Percentiles rank a stretch among this genome's conserved stretches.
These are phyloP conservation scores for Euphrasia arctica DNA, from an alignment of 305 asterid species.

Conservation along the genomic window DNA sequence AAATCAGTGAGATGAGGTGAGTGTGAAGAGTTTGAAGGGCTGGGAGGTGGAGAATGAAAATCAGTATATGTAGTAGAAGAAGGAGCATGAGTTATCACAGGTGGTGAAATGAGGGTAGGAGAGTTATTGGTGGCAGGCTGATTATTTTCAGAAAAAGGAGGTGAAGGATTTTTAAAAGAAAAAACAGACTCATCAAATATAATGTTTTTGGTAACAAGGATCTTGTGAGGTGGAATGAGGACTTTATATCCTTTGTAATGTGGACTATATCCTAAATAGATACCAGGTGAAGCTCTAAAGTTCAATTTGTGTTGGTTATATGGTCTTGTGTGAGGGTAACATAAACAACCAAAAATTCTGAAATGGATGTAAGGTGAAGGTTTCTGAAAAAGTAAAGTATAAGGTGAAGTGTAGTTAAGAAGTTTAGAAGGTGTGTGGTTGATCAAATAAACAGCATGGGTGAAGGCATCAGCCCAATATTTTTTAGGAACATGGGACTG, in stretches of 20 bases:
- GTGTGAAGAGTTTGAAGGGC: too few species aligned
- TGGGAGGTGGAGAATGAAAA: too few species aligned
- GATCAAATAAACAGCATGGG: neutral
- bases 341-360: neutral
- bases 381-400: neutral
- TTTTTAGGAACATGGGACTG: too few species aligned
- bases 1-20: too few species aligned
- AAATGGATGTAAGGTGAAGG: neutral
- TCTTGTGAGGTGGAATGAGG: neutral
- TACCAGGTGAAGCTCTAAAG: neutral
- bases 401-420: neutral
- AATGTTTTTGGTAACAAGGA: neutral
- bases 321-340: neutral
- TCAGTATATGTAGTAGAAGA: too few species aligned
- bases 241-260: neutral
- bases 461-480: too few species aligned
- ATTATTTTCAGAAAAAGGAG: too few species aligned
- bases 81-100: too few species aligned
- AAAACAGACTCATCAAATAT: neutral
- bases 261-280: neutral
- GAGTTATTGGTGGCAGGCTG: too few species aligned
- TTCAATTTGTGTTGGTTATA: neutral
- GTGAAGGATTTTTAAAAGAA: too few species aligned
- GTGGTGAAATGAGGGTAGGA: too few species aligned
- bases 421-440: neutral